These are phyloP conservation scores for Moniliella sp. DNA, from an alignment of 1,284 basidiomycete species.

Conservation along the genomic window DNA sequence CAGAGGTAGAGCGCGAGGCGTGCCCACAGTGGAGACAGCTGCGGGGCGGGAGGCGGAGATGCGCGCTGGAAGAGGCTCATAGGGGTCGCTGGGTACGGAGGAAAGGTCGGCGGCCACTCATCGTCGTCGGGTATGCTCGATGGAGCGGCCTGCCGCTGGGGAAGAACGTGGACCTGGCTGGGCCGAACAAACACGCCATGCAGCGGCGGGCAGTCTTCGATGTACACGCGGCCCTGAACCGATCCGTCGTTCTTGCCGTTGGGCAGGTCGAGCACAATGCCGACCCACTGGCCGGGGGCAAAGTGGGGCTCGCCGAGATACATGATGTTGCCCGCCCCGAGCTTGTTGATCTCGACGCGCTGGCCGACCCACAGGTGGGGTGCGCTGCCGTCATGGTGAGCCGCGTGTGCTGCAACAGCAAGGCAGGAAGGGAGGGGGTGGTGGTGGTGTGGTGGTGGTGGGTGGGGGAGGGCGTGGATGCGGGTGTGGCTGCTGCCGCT, in stretches of 20 bases:
- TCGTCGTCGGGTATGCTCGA: no score
- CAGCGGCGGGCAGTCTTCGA: constrained; percentile 53
- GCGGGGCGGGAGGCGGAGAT: neutral
- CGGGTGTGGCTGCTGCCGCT: no score
- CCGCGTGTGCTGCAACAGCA: no score
- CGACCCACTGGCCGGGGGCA: constrained; percentile 75
- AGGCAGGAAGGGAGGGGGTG: no score
- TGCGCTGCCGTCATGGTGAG: no score
- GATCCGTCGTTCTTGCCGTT: constrained; percentile 90
- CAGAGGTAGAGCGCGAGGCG: no score
- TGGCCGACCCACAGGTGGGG: no score
- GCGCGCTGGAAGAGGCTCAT: neutral
- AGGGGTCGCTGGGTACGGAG: no score
- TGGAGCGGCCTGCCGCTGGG: neutral
- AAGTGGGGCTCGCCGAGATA: constrained; percentile 68
- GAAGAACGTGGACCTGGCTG: constrained; percentile 49
- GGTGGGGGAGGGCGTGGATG: no score
- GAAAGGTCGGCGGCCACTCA: no score
- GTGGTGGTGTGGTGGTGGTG: no score
- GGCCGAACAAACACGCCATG: constrained; percentile 78
- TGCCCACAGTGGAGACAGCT: neutral
- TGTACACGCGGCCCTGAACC: constrained; percentile 63
- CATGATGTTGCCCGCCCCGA: constrained; percentile 59
- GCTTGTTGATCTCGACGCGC: constrained; percentile 9
- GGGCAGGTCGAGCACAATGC: constrained; percentile 52